phyloP scores from a whole-genome alignment of 805 yeast genomes.

The Lachancea lanzarotensis region DNA sequence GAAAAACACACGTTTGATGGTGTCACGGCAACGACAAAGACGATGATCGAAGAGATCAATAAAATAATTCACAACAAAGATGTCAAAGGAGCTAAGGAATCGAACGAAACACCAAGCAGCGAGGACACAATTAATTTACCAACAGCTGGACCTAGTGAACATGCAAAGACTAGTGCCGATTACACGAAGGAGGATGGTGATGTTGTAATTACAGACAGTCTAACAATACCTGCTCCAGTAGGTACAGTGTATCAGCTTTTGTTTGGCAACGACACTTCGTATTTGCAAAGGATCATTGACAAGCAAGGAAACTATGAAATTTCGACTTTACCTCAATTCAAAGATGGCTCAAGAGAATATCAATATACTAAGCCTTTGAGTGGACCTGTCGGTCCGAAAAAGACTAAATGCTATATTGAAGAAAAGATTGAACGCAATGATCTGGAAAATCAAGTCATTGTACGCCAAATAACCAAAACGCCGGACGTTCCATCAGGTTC shows the following conservation, averaged over 20 bases:
- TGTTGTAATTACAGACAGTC: slow-evolving; percentile 44
- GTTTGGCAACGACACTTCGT: slow-evolving; percentile 54
- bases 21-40: slow-evolving; percentile 51
- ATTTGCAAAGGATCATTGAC: slow-evolving; percentile 41
- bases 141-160: slow-evolving; percentile 34
- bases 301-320: slow-evolving; percentile 60
- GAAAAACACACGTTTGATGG: slow-evolving; percentile 72
- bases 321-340: slow-evolving; percentile 43
- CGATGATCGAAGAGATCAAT: slow-evolving; percentile 43
- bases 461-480: slow-evolving; percentile 49
- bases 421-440: slow-evolving; percentile 50
- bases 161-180: slow-evolving; percentile 39
- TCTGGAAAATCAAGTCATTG: slow-evolving; percentile 37
- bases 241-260: slow-evolving; percentile 54
- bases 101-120: slow-evolving; percentile 7
- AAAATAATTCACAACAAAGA: slow-evolving; percentile 21
- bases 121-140: slow-evolving; percentile 25
- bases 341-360: slow-evolving; percentile 40
- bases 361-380: slow-evolving; percentile 53
- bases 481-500: slow-evolving; percentile 77
- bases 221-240: slow-evolving; percentile 51
- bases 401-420: slow-evolving; percentile 54
- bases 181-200: slow-evolving; percentile 45
- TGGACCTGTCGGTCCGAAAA: slow-evolving; percentile 66
- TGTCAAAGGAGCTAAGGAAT: slow-evolving; percentile 9